Evolutionary conservation across 1,284 basidiomycete species (phyloP), one percentile per base, ranked within the genome.

Genomic region (Heterobasidion annosum): DNA sequence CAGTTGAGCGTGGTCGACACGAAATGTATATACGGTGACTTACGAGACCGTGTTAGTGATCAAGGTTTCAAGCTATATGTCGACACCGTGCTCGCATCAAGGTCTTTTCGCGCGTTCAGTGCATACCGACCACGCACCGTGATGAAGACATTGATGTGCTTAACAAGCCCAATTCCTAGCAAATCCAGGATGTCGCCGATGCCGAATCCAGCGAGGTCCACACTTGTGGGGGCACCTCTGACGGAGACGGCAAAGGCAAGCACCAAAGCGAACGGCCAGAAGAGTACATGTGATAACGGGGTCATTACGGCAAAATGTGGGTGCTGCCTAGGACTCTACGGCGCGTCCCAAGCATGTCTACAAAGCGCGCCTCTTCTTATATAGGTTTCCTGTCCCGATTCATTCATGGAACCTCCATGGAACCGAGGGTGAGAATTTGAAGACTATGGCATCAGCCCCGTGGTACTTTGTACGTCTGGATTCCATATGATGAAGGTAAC

Each of bases 161-260:
- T 62, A 52, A 75, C 70, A 34, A 75, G 62, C 13, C 69, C 70
- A n/a, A 74, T 33, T 6, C 65, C 64, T 13, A 75, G 55, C 8
- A 63, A 53, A 56, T 73, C 67, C 54, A 73, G 67, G 54, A 75
- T 67, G 47, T 70, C 65, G n/a, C 70, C 71, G 53, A 70, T 59
- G 25, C 60, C 62, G 32, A 50, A 37, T 6, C 53, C 53, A 16
- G 19, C 48, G 13, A 50, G 13, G 35, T 32, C 16, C 8, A 19
- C 18, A 18, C 45, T 46, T 3, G 45, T 32, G 19, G 46, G 10
- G 13, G 16, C 46, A 18, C 18, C 16, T 2, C 13, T 7, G 10
- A 32, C 16, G 18, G 16, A 32, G 12, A 19, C 46, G 13, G 19
- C 46, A 13, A 47, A 19, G 9, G 32, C n/a, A 15, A 19, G 32